phyloP scores from a whole-genome alignment of 2,329 filamentous ascomycete genomes.

The Lasiodiplodia hormozganensis region DNA sequence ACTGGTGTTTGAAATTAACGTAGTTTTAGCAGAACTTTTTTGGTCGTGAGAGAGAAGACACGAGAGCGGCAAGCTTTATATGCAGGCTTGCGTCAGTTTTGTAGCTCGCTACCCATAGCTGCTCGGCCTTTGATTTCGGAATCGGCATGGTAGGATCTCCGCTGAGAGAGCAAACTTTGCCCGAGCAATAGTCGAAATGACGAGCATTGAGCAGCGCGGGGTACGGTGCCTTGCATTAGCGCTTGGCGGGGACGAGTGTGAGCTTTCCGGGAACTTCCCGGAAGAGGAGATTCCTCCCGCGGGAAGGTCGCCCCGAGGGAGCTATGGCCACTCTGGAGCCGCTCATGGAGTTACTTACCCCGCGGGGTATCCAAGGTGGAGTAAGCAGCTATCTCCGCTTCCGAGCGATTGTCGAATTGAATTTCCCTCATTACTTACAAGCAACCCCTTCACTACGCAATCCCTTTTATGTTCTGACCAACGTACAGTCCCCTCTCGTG shows the following conservation, averaged over 20 bases:
- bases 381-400: background rate
- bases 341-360: constrained; percentile 14
- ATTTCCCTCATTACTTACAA: background rate
- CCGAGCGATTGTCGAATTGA: background rate
- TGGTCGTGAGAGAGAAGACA: background rate
- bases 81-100: background rate
- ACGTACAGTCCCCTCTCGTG: no score
- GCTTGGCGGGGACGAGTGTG: background rate
- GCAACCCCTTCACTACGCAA: background rate
- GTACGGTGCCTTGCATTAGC: constrained; percentile 23
- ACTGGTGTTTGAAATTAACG: background rate
- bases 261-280: background rate
- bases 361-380: background rate
- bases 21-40: background rate
- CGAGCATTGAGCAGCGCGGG: constrained; percentile 22
- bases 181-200: background rate
- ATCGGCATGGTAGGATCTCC: background rate
- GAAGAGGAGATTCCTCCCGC: constrained; percentile 10
- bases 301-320: constrained; percentile 9
- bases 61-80: background rate
- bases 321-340: constrained; percentile 7
- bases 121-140: background rate
- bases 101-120: constrained; percentile 3
- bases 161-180: constrained; percentile 9
- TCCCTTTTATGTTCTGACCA: background rate